Base-by-base conservation (phyloP, 495 filamentous ascomycete species). In the Hypoxylon lienhwacheense region DNA sequence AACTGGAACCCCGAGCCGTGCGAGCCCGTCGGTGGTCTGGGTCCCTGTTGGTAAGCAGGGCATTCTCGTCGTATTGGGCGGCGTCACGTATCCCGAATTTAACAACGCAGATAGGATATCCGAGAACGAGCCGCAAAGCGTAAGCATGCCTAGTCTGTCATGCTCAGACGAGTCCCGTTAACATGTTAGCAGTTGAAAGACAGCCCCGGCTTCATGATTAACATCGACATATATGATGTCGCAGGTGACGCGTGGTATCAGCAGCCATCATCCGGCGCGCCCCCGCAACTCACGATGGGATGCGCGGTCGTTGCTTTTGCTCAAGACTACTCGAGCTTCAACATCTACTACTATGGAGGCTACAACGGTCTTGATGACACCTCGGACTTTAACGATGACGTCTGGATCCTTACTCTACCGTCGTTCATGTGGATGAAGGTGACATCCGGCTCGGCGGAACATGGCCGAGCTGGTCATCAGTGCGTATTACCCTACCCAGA, bases 341-440 rank as follows among this genome's bases (percentile, higher is more conserved):
- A 87, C 56, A 86, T 90, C 46, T 90, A 89, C 63, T 85, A 85
- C 52, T 90, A 90, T 54, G 87, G 87, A 14, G 87, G 87, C 2
- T 86, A 81, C 49, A 66, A 82, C 37, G 84, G 82, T 0, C 36
- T 81, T 11, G 34, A 73, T 7, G 22, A 56, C 1, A 42, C 55
- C 1, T 22, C 61, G 7, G 51, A 55, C 7, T 78, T 74, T 29
- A 81, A 68, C 7, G 85, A 88, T 55, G 83, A 88, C 42, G 83
- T 91, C 10, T 90, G 85, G 67, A 78, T 90, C 8, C 64, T 92
- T 19, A 88, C 87, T 0, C 64, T 91, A 11, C 88, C 89, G 0
- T 82, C 86, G 0, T 91, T 92, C 66, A 81, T 71, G n/a, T 92
- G 88, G 88, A 80, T 80, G 26, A 79, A 81, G 57, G 74, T 84